phyloP scores from a whole-genome alignment of 176 grass and related monocot species.

The Aegilops tauschii region DNA sequence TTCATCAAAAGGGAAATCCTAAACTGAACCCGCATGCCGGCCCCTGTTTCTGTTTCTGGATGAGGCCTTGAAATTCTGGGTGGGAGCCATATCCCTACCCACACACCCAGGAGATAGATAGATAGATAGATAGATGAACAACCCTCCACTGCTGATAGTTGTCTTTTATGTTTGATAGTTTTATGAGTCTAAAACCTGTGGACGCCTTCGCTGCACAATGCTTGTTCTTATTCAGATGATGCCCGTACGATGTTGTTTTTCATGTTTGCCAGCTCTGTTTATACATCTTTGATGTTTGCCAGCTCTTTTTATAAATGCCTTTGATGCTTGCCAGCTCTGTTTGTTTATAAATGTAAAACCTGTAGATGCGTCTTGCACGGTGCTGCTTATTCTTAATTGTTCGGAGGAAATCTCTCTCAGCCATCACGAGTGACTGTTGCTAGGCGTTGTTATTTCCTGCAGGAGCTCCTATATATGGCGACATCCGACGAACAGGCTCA shows the following conservation, averaged over 20 bases:
- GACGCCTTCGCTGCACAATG: no score
- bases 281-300: neutral
- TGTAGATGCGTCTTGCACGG: neutral
- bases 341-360: neutral
- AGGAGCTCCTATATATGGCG: slow-evolving; percentile 37
- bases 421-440: neutral
- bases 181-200: no score
- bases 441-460: neutral
- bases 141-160: neutral
- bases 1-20: neutral
- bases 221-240: no score
- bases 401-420: neutral
- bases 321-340: neutral
- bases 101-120: neutral
- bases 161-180: neutral
- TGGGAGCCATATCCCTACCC: neutral
- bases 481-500: slow-evolving; percentile 23
- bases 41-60: neutral
- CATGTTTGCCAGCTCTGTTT: neutral
- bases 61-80: neutral
- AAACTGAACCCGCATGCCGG: neutral
- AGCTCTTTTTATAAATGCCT: neutral
- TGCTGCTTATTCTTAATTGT: neutral
- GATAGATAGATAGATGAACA: neutral
- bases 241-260: neutral